Evolutionary conservation across 2,329 filamentous ascomycete genomes (phyloP).

Genomic region (Fusarium sp.): DNA sequence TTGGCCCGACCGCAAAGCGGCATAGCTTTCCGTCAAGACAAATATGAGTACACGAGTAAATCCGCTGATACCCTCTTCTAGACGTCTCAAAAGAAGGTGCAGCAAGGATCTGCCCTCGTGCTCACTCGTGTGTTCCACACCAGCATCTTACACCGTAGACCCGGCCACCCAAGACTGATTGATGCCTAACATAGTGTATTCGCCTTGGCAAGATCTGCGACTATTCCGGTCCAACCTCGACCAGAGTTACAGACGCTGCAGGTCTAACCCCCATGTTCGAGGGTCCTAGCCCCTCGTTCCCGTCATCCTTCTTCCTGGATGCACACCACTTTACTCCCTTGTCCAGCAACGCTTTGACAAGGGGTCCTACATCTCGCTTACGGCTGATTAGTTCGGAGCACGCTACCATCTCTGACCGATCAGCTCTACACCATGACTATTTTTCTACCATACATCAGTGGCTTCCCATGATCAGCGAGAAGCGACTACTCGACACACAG

Average conservation of each 20-base stretch:
- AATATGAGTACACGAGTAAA: neutral
- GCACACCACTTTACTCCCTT: slow-evolving; percentile 9
- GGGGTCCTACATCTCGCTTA: neutral
- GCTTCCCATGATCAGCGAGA: slow-evolving; percentile 32
- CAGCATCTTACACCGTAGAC: neutral
- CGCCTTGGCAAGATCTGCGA: slow-evolving; percentile 7
- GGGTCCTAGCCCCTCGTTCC: slow-evolving; percentile 1
- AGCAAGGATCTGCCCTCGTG: slow-evolving; percentile 27
- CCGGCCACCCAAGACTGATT: neutral
- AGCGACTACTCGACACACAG: slow-evolving; percentile 7
- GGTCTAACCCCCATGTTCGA: neutral
- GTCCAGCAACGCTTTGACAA: neutral
- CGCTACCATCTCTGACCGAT: neutral
- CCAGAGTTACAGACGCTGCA: neutral
- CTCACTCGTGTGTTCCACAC: slow-evolving; percentile 18
- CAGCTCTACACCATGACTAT: slow-evolving; percentile 6
- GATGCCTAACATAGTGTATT: neutral
- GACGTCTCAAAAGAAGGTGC: slow-evolving; percentile 33
- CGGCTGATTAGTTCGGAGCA: neutral
- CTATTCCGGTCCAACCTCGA: neutral
- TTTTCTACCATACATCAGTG: slow-evolving; percentile 25
- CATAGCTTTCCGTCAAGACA: neutral
- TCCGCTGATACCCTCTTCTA: neutral
- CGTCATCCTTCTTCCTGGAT: slow-evolving; percentile 28
- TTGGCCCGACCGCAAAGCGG: too few species aligned